A percentile compares a stretch with the other conserved stretches of the same genome.
These are phyloP conservation scores for Jaapia argillacea DNA, from an alignment of 768 basidiomycete genomes.

Conservation along the genomic window DNA sequence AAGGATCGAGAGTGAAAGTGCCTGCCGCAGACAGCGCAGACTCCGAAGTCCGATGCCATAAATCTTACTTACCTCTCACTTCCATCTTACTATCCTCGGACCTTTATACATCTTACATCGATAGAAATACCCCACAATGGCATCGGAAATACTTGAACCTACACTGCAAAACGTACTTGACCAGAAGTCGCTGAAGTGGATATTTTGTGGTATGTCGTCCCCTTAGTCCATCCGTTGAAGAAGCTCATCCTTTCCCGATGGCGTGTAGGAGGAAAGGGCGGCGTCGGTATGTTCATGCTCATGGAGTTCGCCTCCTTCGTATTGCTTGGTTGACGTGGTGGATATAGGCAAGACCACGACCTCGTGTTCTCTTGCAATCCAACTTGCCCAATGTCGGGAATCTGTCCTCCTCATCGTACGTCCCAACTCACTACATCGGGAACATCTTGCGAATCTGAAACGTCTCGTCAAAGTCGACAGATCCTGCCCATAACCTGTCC, in stretches of 20 bases:
- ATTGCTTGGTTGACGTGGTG: neutral
- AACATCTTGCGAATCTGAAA: neutral
- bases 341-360: slow-evolving; percentile 91
- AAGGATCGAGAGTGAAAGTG: neutral
- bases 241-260: slow-evolving; percentile 1
- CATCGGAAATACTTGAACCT: slow-evolving; percentile 60
- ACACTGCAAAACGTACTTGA: slow-evolving; percentile 93
- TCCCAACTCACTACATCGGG: slow-evolving; percentile 6
- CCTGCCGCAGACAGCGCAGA: too few relatives aligned
- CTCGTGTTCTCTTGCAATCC: slow-evolving; percentile 95
- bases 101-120: too few relatives aligned
- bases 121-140: slow-evolving; percentile 34
- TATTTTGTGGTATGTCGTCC: slow-evolving; percentile 80
- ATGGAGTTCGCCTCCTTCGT: neutral
- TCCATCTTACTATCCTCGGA: too few relatives aligned
- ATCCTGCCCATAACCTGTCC: slow-evolving; percentile 98
- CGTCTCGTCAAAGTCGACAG: slow-evolving; percentile 35
- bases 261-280: slow-evolving; percentile 86
- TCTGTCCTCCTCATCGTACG: slow-evolving; percentile 95
- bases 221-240: slow-evolving; percentile 5
- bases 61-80: too few relatives aligned
- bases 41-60: too few relatives aligned
- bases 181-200: slow-evolving; percentile 93
- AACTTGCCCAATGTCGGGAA: slow-evolving; percentile 80
- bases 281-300: slow-evolving; percentile 62